These are phyloP conservation scores for Chlorella sorokiniana DNA, from an alignment of 139 green algal species.

Conservation along the genomic window DNA sequence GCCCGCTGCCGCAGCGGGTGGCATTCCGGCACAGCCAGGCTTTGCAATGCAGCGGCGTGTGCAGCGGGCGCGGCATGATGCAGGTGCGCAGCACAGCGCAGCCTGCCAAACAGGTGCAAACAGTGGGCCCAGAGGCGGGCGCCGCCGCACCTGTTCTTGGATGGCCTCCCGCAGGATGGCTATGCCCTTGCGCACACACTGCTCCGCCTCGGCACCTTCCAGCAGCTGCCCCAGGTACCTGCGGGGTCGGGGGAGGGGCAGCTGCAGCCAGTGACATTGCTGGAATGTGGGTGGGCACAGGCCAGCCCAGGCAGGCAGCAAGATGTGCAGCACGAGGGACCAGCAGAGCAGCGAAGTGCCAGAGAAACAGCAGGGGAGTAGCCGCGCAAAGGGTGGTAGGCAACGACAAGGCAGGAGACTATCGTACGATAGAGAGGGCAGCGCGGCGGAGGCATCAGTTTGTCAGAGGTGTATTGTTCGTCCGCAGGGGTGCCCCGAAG, in stretches of 20 bases:
- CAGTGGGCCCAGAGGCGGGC: neutral
- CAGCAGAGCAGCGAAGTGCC: neutral
- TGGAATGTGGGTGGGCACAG: neutral
- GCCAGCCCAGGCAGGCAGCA: neutral
- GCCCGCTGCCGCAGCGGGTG: too few relatives aligned
- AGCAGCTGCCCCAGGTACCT: conserved; percentile 83
- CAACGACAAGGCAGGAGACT: neutral
- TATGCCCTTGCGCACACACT: conserved; percentile 40
- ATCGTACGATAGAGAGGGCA: neutral
- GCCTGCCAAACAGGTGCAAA: neutral
- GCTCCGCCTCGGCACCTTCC: conserved; percentile 39
- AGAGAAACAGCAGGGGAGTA: neutral
- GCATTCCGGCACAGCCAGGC: too few relatives aligned
- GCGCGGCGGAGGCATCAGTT: conserved; percentile 16
- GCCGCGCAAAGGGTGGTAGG: neutral
- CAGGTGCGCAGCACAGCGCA: neutral
- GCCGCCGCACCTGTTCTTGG: conserved; percentile 16
- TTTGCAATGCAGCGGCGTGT: too few relatives aligned
- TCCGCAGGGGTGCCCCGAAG: conserved; percentile 2
- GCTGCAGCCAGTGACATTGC: neutral
- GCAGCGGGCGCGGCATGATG: neutral
- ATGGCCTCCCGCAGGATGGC: conserved; percentile 52
- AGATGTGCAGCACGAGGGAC: neutral
- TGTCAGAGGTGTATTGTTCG: conserved; percentile 41
- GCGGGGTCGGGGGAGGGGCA: neutral